Conservation (phyloP, 2,329 filamentous ascomycete genomes). For the Neonectria sp. region DNA sequence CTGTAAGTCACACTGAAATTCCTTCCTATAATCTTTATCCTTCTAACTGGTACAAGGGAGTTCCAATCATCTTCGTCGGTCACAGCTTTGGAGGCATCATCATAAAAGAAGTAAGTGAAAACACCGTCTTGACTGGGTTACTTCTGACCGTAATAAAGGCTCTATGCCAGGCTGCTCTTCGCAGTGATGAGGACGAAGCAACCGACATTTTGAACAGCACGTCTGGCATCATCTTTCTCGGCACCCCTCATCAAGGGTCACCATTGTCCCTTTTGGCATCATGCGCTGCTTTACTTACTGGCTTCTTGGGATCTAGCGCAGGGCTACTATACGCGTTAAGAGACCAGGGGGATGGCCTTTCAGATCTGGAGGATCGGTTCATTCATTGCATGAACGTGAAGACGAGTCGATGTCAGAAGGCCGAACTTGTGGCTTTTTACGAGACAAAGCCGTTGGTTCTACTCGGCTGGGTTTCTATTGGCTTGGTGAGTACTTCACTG, state of each 20-base stretch:
- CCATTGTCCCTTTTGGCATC: constrained; percentile 19
- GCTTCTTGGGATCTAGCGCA: constrained; percentile 29
- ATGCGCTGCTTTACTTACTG: background rate
- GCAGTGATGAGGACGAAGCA: constrained; percentile 1
- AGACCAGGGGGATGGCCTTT: too few relatives aligned
- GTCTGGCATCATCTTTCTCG: constrained; percentile 36
- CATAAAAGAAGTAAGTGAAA: constrained; percentile 36
- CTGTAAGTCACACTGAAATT: too few relatives aligned
- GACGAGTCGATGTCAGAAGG: constrained; percentile 10
- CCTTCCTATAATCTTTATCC: background rate
- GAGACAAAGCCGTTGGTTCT: constrained; percentile 38
- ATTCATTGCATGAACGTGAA: too few relatives aligned
- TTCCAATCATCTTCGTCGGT: constrained; percentile 41
- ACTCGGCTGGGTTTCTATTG: constrained; percentile 26
- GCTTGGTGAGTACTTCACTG: constrained; percentile 24
- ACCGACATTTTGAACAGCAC: constrained; percentile 28
- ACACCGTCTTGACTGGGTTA: background rate
- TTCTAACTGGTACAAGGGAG: constrained; percentile 11
- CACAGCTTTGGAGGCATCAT: constrained; percentile 44
- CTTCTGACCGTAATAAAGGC: constrained; percentile 8
- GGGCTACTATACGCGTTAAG: too few relatives aligned
- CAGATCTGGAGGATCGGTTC: too few relatives aligned
- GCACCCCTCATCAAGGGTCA: constrained; percentile 36
- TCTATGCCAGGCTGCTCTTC: constrained; percentile 1
- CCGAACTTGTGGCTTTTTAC: constrained; percentile 32